Conservation (phyloP, 2,329 filamentous ascomycete species). For the Mariannaea sp. region DNA sequence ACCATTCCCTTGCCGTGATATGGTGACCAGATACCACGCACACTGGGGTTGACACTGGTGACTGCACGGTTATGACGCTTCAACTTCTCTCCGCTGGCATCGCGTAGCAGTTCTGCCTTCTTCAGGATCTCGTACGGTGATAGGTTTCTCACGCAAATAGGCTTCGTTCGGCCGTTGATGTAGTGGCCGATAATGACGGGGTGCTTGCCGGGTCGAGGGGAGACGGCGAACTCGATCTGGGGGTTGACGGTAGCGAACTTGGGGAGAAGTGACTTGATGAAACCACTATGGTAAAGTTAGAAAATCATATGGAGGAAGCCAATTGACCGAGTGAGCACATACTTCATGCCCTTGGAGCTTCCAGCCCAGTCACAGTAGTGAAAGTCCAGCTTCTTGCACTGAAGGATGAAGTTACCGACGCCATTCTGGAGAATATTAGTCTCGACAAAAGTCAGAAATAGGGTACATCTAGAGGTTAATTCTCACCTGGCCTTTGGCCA, state of each 20-base stretch:
- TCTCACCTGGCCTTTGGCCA: slow-evolving; percentile 60
- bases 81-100: slow-evolving; percentile 77
- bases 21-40: slow-evolving; percentile 73
- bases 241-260: slow-evolving; percentile 82
- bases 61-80: slow-evolving; percentile 67
- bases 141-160: slow-evolving; percentile 87
- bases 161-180: slow-evolving; percentile 86
- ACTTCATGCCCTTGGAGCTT: slow-evolving; percentile 95
- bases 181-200: slow-evolving; percentile 89
- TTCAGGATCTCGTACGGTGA: slow-evolving; percentile 78
- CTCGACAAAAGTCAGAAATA: not conserved
- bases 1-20: slow-evolving; percentile 65
- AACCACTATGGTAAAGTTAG: slow-evolving; percentile 61
- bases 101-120: slow-evolving; percentile 75
- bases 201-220: slow-evolving; percentile 86
- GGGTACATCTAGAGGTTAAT: not conserved
- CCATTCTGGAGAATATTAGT: slow-evolving; percentile 71
- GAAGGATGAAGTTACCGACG: slow-evolving; percentile 93
- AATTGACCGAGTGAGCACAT: slow-evolving; percentile 37
- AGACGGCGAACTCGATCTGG: slow-evolving; percentile 88
- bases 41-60: slow-evolving; percentile 66
- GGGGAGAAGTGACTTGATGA: slow-evolving; percentile 77
- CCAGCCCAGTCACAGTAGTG: slow-evolving; percentile 98
- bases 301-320: not conserved
- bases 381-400: slow-evolving; percentile 94